Percentiles rank a stretch among this genome's conserved stretches.
phyloP scores from a whole-genome alignment of 805 yeast genomes.

The Danielia oregonensis region DNA sequence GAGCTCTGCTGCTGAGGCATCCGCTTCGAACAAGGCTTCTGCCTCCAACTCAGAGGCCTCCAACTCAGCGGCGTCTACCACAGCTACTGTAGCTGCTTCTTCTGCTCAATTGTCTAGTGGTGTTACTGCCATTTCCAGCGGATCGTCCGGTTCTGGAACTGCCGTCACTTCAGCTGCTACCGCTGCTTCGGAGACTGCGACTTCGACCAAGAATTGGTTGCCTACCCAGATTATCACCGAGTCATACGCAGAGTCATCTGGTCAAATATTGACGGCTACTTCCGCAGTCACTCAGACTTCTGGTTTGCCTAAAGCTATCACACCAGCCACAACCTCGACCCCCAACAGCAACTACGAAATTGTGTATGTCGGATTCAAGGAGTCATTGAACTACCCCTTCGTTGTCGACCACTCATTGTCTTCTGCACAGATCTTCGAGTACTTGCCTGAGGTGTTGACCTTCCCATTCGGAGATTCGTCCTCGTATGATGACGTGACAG shows the following conservation, averaged over 20 bases:
- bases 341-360: slow-evolving; percentile 46
- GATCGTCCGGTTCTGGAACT: background rate
- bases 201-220: slow-evolving; percentile 27
- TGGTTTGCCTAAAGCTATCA: slow-evolving; percentile 72
- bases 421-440: slow-evolving; percentile 82
- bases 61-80: slow-evolving; percentile 13
- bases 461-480: slow-evolving; percentile 49
- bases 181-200: slow-evolving; percentile 3
- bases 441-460: slow-evolving; percentile 69
- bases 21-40: too few species aligned
- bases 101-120: background rate
- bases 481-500: slow-evolving; percentile 43
- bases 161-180: slow-evolving; percentile 4
- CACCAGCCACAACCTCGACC: slow-evolving; percentile 54
- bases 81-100: slow-evolving; percentile 5
- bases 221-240: slow-evolving; percentile 33
- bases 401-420: slow-evolving; percentile 69
- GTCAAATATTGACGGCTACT: slow-evolving; percentile 4
- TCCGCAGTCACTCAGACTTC: slow-evolving; percentile 28
- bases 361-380: slow-evolving; percentile 74
- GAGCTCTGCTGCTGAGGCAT: too few species aligned
- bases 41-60: too few species aligned
- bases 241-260: slow-evolving; percentile 11
- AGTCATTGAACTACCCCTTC: slow-evolving; percentile 78
- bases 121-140: too few species aligned